These are phyloP conservation scores for Stemphylium lycopersici DNA, from an alignment of 2,329 filamentous ascomycete species.

Conservation along the genomic window DNA sequence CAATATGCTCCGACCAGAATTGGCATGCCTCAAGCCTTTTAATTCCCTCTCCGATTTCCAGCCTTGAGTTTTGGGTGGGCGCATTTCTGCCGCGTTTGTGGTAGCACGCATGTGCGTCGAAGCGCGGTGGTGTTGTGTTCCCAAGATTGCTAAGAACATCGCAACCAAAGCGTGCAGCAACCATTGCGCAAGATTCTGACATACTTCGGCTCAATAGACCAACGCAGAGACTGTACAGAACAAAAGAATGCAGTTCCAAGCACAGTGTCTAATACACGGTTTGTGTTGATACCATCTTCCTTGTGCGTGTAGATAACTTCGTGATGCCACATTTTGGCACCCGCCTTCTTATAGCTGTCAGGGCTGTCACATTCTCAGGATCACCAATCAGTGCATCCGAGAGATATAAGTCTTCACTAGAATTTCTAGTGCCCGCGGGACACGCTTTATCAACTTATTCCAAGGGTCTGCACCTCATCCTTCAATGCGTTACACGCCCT, in stretches of 20 bases:
- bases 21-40: not conserved
- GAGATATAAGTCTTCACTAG: not conserved
- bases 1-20: not conserved
- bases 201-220: not conserved
- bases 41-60: not conserved
- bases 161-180: not conserved
- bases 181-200: not conserved
- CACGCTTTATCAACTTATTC: not conserved
- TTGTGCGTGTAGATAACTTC: too few species aligned
- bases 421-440: not conserved
- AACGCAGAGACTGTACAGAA: not conserved
- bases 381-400: too few species aligned
- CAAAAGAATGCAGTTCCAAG: not conserved
- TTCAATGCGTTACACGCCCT: slow-evolving; percentile 19
- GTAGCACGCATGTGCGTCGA: not conserved
- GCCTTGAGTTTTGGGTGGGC: not conserved
- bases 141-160: not conserved
- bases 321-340: too few species aligned
- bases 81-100: not conserved
- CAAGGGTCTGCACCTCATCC: not conserved
- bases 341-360: too few species aligned
- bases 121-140: not conserved
- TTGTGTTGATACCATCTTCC: too few species aligned
- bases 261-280: too few species aligned
- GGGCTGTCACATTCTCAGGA: too few species aligned